Evolutionary conservation across 441 rosid species (phyloP), one percentile per base, ranked within the genome.

Genomic region (Corymbia calophylla): DNA sequence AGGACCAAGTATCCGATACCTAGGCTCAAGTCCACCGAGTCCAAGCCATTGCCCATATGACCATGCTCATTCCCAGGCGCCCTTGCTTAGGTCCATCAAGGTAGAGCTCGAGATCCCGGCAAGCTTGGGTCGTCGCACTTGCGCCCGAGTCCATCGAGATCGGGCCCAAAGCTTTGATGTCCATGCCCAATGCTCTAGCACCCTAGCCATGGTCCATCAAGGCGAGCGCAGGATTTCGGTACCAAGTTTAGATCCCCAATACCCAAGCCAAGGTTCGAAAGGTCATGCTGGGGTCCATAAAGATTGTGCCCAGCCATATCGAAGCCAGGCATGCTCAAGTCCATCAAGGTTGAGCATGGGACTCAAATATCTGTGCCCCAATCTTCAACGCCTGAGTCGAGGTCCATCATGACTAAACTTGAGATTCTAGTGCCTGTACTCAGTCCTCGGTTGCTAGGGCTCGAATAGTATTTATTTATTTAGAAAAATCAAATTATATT

Each of bases 141-240:
- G n/a, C n/a, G 2, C 64, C 0, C 0, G 3, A 8, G 14, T 25
- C 14, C 14, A 9, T 0, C 6, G 5, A 39, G 44, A n/a, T 58
- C 0, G 0, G 2, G 60, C 60, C 60, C 60, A 21, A 56, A 56
- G 60, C 8, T 56, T 56, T 0, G 12, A 56, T 56, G 60, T 27
- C 23, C 7, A 1, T 21, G 60, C 60, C 60, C 12, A 56, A 58
- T 58, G 64, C 14, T 29, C 5, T 0, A 2, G 1, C 64, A 58
- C n/a, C 3, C 7, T 0, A 0, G 64, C 64, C 11, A 25, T 0
- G 14, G 6, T 25, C 64, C n/a, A 58, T 9, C 25, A 58, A 58
- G n/a, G 14, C 11, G 3, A 58, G 64, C 64, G 25, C 64, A 5
- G 25, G 3, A 58, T 58, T 29, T 29, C 17, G 0, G 11, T 58